Evolutionary conservation across 192 early-diverging fungal genomes (phyloP), one percentile per base, ranked within the genome.

Genomic region (Backusella parvicylindrica): DNA sequence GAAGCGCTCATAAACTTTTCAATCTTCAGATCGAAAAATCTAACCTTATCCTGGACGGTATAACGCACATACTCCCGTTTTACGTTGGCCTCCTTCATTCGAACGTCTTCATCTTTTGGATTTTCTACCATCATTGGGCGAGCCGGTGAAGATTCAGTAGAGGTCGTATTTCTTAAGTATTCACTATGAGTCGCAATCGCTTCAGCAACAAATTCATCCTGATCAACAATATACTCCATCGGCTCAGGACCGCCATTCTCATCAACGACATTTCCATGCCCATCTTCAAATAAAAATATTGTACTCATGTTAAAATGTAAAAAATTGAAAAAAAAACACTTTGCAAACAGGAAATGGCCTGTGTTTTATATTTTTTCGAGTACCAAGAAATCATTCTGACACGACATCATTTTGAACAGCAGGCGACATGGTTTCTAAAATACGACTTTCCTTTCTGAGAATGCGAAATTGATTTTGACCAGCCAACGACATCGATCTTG

Each of bases 251-350:
- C 40, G 26, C n/a, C 68, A 70, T 47, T 43, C 41, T 70, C 41
- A 23, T 47, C 68, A 43, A 70, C 36, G 26, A 70, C 37, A 40
- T 30, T 70, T 9, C 16, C 68, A 30, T 49, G 36, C 40, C 37
- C 68, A 70, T 70, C 68, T 70, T 70, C 68, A 26, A 43, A 70
- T 26, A 37, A 37, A 70, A 70, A 70, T 70, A 43, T n/a, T 47
- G 30, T 41, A 43, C 40, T 49, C 41, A 49, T 70, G 9, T 41
- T 38, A 26, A 68, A 30, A 30, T 6, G 6, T 30, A 31, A 64
- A 30, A 26, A 28, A 64, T 64, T 37, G 36, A 37, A 37, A 7
- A 37, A 37, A 2, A 37, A 37, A 37, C 2, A 37, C 2, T 5
- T 37, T 37, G 7, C 36, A 37, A 37, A 37, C 2, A 7, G 7